Evolutionary conservation across 129 eudicot species (phyloP), one percentile per base, ranked within the genome.

Genomic region (Tagetes patula): DNA sequence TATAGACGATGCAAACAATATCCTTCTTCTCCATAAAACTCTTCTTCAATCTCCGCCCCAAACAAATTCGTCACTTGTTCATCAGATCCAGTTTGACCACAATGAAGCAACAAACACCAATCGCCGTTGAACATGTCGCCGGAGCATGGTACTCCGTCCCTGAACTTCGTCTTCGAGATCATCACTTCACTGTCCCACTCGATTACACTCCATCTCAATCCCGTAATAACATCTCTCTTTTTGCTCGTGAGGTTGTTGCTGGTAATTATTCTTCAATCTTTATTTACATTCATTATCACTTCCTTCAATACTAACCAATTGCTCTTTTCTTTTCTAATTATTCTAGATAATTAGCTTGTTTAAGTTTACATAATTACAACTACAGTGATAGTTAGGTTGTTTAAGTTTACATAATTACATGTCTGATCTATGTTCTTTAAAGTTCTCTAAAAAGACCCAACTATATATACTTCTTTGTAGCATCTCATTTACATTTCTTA

Each of bases 101-200:
- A 47, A 69, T 71, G 67, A 46, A 58, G 55, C 6, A 6, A 60
- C 40, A 37, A 32, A 58, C 33, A 55, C 42, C 37, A 20, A 20
- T 20, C 27, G 27, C 27, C 27, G 27, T 20, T 5, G 83, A 61
- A 7, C 92, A 87, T 80, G 65, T 72, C 55, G 39, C 82, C 8
- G 91, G 96, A 13, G 54, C 68, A n/a, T 93, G 98, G 96, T 93
- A 73, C 84, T 89, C 96, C 38, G 96, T 93, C 55, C 96, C 96
- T 5, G 96, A 82, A 8, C 98, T 93, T 84, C 82, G 92, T 11
- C 96, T 93, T 59, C 89, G 98, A 30, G 96, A 90, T 74, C 98
- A 93, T 67, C 84, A 58, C 20, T 93, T 93, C 83, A 81, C 73
- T 27, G 91, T 90, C 14, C 98, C 98, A 45, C 97, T 94, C 53